Base-by-base conservation (phyloP, 2,329 filamentous ascomycete genomes). In the Penicillium olsonii region DNA sequence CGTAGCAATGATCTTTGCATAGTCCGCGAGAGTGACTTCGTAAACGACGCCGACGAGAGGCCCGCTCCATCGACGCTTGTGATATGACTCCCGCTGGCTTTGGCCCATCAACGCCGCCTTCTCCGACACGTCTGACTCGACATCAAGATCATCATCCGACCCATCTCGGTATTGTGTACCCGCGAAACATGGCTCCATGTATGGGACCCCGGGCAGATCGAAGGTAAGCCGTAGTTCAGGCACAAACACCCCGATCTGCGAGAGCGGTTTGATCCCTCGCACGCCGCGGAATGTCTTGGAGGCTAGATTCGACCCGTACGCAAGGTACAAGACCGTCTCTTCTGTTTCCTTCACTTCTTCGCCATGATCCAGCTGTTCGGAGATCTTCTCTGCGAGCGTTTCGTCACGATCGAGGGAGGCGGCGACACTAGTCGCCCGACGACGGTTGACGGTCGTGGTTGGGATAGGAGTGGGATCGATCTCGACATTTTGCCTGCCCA, bases 1-100 rank as follows among this genome's bases (percentile, higher is more conserved):
- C 5, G 92, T 96, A 5, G 86, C 86, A 53, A 97, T 87, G 60
- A 99, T 96, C 52, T 83, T 87, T 6, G 85, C 81, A 67, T 89
- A 99, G 73, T 99, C 94, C 37, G 80, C 71, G 15, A 80, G 75
- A 1, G 91, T 96, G 24, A 97, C 90, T 74, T 97, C 92, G 74
- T 99, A 99, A 4, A 97, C 94, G 14, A 96, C 90, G 19, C 94
- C 94, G 34, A 96, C 83, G 2, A 99, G 80, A 4, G 90, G 89
- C 63, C 91, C 92, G 55, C 84, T 76, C 91, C 90, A 95, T 45
- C 73, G 75, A 45, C 81, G 75, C 61, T 83, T 81, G 60, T 80
- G 75, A 19, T 26, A 31, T 65, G 61, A 24, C 60, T 29, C 47
- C 42, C 49, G 37, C 38, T 15, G 42, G 38, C 29, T 49, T 8